phyloP scores from a whole-genome alignment of 148 eudicot species.

The Camellia sinensis region DNA sequence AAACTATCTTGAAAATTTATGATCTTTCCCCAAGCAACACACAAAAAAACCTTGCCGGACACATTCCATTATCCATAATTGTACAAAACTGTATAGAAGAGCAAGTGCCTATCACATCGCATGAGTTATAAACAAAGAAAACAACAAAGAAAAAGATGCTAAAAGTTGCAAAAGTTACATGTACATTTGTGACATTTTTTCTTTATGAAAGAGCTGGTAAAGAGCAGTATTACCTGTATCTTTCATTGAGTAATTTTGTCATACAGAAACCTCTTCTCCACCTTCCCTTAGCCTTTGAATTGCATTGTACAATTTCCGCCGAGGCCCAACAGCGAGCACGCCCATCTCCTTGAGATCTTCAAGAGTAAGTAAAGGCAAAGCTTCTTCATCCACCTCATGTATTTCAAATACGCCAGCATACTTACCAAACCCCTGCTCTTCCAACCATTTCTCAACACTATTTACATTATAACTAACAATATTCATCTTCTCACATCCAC shows the following conservation, averaged over 20 bases:
- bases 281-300: conserved; percentile 14
- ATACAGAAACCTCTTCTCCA: not conserved
- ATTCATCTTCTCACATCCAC: not conserved
- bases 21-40: not conserved
- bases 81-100: not conserved
- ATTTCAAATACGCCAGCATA: conserved; percentile 19
- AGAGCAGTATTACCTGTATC: not conserved
- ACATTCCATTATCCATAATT: not conserved
- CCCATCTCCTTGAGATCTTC: conserved; percentile 29
- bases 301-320: conserved; percentile 22
- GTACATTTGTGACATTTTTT: not conserved
- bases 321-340: conserved; percentile 21
- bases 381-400: conserved; percentile 25
- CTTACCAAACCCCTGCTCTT: conserved; percentile 20
- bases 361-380: conserved; percentile 21
- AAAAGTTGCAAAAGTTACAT: not conserved
- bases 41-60: not conserved
- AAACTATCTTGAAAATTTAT: not conserved
- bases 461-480: not conserved
- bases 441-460: conserved; percentile 20
- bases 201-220: conserved; percentile 2
- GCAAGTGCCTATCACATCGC: not conserved
- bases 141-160: not conserved
- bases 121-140: not conserved
- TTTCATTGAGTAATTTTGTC: not conserved